phyloP scores from a whole-genome alignment of 2,329 filamentous ascomycete genomes.

The Cryphonectria carpinicola region DNA sequence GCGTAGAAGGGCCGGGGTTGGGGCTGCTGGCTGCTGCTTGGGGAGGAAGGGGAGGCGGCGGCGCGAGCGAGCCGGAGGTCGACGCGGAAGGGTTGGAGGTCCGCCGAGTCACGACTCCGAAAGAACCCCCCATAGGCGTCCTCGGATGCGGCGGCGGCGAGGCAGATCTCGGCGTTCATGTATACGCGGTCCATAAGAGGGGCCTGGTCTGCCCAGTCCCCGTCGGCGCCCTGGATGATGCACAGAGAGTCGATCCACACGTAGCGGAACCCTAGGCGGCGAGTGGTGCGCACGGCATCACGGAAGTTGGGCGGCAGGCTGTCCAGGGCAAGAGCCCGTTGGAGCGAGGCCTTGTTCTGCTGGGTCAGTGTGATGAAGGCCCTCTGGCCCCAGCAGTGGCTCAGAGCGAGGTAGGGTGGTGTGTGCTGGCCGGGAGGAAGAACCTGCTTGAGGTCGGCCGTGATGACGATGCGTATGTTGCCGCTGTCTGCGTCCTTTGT shows the following conservation, averaged over 20 bases:
- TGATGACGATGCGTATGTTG: background rate
- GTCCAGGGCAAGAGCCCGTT: background rate
- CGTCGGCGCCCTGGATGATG: slow-evolving; percentile 8
- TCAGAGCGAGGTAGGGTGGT: slow-evolving; percentile 9
- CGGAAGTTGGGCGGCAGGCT: background rate
- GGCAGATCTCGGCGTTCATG: slow-evolving; percentile 11
- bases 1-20: background rate
- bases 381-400: slow-evolving; percentile 15
- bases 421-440: background rate
- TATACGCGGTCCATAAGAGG: slow-evolving; percentile 14
- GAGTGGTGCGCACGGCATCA: background rate
- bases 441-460: background rate
- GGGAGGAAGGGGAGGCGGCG: background rate
- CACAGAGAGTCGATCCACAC: slow-evolving; percentile 19
- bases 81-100: background rate
- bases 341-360: background rate
- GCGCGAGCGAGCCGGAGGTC: background rate
- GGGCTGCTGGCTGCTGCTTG: background rate
- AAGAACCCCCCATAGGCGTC: slow-evolving; percentile 17
- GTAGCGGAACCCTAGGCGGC: background rate
- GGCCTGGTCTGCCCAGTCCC: slow-evolving; percentile 14
- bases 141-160: slow-evolving; percentile 3
- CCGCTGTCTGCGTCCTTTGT: background rate
- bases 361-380: background rate
- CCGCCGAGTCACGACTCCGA: background rate